Conservation (phyloP, 306 rosid species). For the Rosa rugosa region DNA sequence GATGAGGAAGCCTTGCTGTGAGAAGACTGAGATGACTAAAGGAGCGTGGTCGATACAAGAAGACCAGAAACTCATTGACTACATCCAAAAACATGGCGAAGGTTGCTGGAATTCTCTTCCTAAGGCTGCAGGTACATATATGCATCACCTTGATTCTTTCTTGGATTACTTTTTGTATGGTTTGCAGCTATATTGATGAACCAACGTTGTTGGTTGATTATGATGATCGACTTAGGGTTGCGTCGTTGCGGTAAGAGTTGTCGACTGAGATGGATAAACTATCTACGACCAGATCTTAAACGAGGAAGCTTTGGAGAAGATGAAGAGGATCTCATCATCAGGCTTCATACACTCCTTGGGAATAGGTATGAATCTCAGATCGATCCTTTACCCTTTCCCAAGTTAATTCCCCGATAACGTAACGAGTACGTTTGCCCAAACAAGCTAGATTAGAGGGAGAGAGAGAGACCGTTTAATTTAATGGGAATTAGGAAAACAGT, state of each 20-base stretch:
- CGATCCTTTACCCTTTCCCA: neutral
- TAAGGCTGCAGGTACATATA: conserved; percentile 39
- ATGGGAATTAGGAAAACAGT: neutral
- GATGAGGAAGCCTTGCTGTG: conserved; percentile 34
- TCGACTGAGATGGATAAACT: conserved; percentile 50
- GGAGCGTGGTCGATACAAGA: conserved; percentile 52
- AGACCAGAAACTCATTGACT: conserved; percentile 47
- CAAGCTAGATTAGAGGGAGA: neutral
- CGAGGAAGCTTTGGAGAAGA: conserved; percentile 47
- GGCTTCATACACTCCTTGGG: conserved; percentile 61
- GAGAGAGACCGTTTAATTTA: neutral
- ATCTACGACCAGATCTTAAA: conserved; percentile 43
- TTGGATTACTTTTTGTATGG: neutral
- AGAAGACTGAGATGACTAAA: conserved; percentile 32
- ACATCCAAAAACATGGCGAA: conserved; percentile 41
- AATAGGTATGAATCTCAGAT: conserved; percentile 33
- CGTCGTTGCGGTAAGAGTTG: conserved; percentile 55
- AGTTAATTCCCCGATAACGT: neutral
- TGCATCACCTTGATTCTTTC: no score
- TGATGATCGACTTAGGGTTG: conserved; percentile 31
- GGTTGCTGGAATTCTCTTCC: conserved; percentile 47
- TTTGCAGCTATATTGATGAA: neutral
- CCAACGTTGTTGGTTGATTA: neutral
- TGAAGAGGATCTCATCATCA: conserved; percentile 57
- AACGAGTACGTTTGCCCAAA: neutral